These are phyloP conservation scores for Petunia axillaris DNA, from an alignment of 257 asterid species.

Conservation along the genomic window DNA sequence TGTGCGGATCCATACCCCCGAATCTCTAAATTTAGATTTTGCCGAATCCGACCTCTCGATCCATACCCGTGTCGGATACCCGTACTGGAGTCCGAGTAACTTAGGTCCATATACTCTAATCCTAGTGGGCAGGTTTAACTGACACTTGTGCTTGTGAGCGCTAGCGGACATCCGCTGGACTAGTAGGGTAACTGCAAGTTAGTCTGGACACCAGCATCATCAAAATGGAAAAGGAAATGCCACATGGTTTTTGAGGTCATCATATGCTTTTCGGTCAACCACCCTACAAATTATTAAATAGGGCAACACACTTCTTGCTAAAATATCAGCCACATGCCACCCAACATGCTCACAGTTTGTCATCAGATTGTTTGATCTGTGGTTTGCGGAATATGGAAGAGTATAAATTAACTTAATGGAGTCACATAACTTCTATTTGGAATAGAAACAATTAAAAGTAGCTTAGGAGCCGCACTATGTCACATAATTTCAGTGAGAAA, in stretches of 20 bases:
- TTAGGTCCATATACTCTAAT: not conserved
- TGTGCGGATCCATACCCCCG: no score
- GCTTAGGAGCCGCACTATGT: not conserved
- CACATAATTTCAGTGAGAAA: not conserved
- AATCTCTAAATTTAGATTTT: no score
- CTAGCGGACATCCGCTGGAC: not conserved
- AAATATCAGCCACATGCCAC: not conserved
- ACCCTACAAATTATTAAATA: not conserved
- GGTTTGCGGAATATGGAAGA: not conserved
- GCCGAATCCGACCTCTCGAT: no score
- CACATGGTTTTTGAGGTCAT: not conserved
- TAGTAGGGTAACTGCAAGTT: not conserved
- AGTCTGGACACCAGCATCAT: not conserved
- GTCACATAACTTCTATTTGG: not conserved
- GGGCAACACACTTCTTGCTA: not conserved
- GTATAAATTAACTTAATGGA: slow-evolving; percentile 12
- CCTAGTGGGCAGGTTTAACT: not conserved
- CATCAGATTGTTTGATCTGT: not conserved
- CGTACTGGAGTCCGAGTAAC: no score
- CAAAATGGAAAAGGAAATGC: not conserved
- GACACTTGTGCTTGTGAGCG: slow-evolving; percentile 10
- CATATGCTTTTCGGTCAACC: slow-evolving; percentile 7
- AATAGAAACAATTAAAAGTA: no score
- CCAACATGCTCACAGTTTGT: not conserved
- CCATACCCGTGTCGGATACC: no score